Base-by-base conservation (phyloP, 805 yeast genomes). In the Kodamaea fukazawae region DNA sequence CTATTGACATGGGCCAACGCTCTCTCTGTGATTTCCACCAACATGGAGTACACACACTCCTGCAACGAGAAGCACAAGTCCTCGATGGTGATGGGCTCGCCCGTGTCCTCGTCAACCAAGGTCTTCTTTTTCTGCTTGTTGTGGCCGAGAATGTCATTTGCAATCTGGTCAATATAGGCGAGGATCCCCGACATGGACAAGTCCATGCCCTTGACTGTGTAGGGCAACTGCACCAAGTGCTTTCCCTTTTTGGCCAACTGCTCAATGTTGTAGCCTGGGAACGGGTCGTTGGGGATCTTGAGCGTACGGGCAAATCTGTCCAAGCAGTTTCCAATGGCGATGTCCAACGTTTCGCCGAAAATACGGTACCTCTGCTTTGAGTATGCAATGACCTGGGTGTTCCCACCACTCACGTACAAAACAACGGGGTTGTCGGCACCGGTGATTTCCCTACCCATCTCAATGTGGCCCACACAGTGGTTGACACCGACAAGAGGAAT, bases 161-260 rank as follows among this genome's bases (percentile, higher is more conserved):
- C 96, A 13, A 90, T 61, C 20, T 75, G 75, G 51, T 91, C 98
- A 37, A 93, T 78, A 55, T 78, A 80, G 11, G 90, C 97, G 43
- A 93, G 65, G 31, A 93, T 87, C 7, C 99, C 99, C 49, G 96
- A 85, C 96, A 93, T 87, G 36, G 96, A 86, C 42, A 93, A 56
- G 61, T 93, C 99, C 99, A 93, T 93, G 3, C 99, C 99, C 60
- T 93, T 93, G 11, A 93, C 99, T 0, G 99, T 91, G 57, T 93
- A 93, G 0, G 99, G 99, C 29, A 93, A 66, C 33, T 79, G 82
- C 2, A 91, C 86, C 31, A 83, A 64, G 46, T 72, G 72, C 45
- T 60, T 67, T 7, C 82, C 83, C 55, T 75, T 72, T 50, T 81
- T 86, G 12, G 99, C 98, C 66, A 93, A 57, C 56, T 87, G 96